A percentile compares a stretch with the other conserved stretches of the same genome.
phyloP scores from a whole-genome alignment of 805 yeast genomes.

The Dipodascus geniculatus region DNA sequence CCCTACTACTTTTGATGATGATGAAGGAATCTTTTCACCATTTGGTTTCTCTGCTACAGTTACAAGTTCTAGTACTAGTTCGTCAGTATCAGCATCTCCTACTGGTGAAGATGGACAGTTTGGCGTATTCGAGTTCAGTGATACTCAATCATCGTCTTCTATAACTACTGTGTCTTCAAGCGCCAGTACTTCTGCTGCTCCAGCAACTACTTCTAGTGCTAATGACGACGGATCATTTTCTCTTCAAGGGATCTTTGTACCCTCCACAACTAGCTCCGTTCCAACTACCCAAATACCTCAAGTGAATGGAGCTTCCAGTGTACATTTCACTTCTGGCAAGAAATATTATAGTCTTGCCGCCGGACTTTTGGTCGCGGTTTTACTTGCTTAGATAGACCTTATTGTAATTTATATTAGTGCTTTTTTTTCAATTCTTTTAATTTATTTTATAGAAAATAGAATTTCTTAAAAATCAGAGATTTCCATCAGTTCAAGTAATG shows the following conservation, averaged over 20 bases:
- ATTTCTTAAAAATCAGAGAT: too few relatives aligned
- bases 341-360: neutral
- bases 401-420: neutral
- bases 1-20: too few relatives aligned
- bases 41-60: too few relatives aligned
- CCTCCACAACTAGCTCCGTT: neutral
- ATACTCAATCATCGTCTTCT: neutral
- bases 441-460: neutral
- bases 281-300: neutral
- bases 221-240: neutral
- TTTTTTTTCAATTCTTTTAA: too few relatives aligned
- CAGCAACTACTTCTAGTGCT: neutral
- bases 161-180: neutral
- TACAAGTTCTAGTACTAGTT: too few relatives aligned
- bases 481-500: too few relatives aligned
- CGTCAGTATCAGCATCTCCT: neutral
- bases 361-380: neutral
- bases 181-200: neutral
- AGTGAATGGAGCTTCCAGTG: neutral
- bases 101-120: neutral
- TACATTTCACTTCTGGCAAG: neutral
- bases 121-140: too few relatives aligned
- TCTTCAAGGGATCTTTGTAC: neutral
- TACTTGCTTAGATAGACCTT: neutral
- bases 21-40: too few relatives aligned